Evolutionary conservation across 2,329 filamentous ascomycete genomes (phyloP).

Genomic region (Colletotrichum costaricense): DNA sequence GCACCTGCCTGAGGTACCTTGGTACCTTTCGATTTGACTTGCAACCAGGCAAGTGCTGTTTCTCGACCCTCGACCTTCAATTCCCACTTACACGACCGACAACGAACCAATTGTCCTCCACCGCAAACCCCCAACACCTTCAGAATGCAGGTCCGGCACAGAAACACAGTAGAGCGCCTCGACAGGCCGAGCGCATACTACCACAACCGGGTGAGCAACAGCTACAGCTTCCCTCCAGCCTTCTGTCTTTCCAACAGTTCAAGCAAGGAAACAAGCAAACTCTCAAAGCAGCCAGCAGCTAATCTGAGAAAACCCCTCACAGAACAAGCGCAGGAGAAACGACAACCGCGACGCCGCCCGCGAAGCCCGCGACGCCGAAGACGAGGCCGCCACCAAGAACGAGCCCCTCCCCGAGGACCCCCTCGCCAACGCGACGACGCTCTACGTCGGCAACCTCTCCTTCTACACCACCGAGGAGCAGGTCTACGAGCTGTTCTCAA

Average conservation of each 20-base stretch:
- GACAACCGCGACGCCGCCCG: constrained; percentile 62
- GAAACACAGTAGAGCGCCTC: constrained; percentile 87
- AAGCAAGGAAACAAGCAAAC: background rate
- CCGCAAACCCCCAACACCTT: background rate
- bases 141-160: constrained; percentile 58
- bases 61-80: background rate
- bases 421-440: constrained; percentile 87
- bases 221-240: background rate
- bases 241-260: background rate
- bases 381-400: constrained; percentile 58
- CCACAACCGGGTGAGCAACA: constrained; percentile 75
- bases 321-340: constrained; percentile 79
- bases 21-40: background rate
- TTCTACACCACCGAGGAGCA: constrained; percentile 99
- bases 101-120: constrained; percentile 6
- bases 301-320: background rate
- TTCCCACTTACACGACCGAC: constrained; percentile 7
- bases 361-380: constrained; percentile 57
- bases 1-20: constrained; percentile 7
- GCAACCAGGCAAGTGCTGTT: background rate
- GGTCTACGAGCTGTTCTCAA: constrained; percentile 95
- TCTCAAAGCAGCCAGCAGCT: background rate
- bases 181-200: constrained; percentile 97
- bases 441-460: constrained; percentile 98
- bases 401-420: constrained; percentile 73